Evolutionary conservation across 768 basidiomycete species (phyloP).

Genomic region (Guyanaporus albipodus): DNA sequence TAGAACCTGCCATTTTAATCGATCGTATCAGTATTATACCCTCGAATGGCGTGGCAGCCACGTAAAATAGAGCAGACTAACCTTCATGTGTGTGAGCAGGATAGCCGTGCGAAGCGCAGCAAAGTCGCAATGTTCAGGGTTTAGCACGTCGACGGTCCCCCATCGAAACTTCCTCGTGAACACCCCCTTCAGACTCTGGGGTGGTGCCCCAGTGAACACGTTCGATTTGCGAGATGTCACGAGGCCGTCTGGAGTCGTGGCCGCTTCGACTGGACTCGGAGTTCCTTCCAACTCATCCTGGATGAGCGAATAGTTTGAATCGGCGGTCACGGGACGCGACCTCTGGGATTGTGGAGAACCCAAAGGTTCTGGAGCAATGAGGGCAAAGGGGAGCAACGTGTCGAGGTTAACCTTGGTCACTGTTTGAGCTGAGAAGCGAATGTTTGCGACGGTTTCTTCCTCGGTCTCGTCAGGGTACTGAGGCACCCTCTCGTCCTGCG

Average conservation of each 20-base stretch:
- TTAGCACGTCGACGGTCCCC: conserved; percentile 84
- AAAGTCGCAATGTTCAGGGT: conserved; percentile 87
- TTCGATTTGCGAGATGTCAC: conserved; percentile 35
- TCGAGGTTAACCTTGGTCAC: conserved; percentile 59
- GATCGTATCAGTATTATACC: conserved; percentile 2
- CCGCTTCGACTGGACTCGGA: conserved; percentile 26
- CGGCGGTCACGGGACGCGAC: conserved; percentile 12
- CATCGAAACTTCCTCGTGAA: conserved; percentile 80
- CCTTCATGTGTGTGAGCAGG: conserved; percentile 82
- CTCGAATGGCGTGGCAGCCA: conserved; percentile 13
- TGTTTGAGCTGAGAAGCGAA: conserved; percentile 70
- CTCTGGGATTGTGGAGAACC: conserved; percentile 34
- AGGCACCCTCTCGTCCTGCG: conserved; percentile 56
- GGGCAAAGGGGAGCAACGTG: conserved; percentile 67
- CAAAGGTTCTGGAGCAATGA: conserved; percentile 68
- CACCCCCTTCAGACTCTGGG: conserved; percentile 66
- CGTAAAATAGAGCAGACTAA: conserved; percentile 34
- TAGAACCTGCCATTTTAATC: conserved; percentile 50
- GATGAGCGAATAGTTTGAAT: conserved; percentile 16
- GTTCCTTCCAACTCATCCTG: conserved; percentile 18
- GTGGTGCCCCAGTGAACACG: conserved; percentile 48
- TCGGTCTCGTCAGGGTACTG: conserved; percentile 54
- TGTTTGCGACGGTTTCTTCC: conserved; percentile 66
- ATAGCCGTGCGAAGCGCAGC: conserved; percentile 79
- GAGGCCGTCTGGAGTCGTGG: conserved; percentile 34